Base-by-base conservation (phyloP, 495 filamentous ascomycete genomes). In the Venustampulla echinocandica region DNA sequence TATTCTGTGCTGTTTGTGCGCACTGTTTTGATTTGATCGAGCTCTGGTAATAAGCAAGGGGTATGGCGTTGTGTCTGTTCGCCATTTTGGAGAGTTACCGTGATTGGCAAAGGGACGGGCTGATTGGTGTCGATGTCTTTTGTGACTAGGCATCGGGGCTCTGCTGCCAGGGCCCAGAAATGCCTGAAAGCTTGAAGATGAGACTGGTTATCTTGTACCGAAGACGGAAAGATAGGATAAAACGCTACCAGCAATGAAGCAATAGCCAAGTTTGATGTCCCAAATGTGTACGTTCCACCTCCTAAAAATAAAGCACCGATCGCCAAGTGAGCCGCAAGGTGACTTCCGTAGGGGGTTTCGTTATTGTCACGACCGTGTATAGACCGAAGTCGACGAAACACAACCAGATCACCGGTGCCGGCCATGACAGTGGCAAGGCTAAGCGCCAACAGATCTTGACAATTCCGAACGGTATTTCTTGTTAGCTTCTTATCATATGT, bases 101-200 rank as follows among this genome's bases (percentile, higher is more conserved):
- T 70, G 50, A 99, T 73, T 0, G 87, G 83, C 15, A 90, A 69
- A 25, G 77, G 74, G 42, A 90, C 75, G 1, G 90, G 86, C 10
- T 82, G 80, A 44, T 84, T 75, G 0, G 85, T 90, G 46, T 86
- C 83, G 6, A 90, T 75, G 52, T 97, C 90, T 36, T 87, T 82
- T 6, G 83, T 74, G 3, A 99, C 74, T 3, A 97, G 72, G 59
- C 92, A 97, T 40, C 92, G 80, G 0, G 86, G 77, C 50, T 97
- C 92, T 5, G 87, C 82, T 4, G 93, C 92, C 9, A 99, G 73
- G 11, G 94, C 89, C 92, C 92, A 99, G 58, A 99, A 81, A 63
- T 99, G 92, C 1, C 93, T 82, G 71, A 97, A 94, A 5, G 92
- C 92, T 71, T 99, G 92, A 2, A 97, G 73, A 51, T 99, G 92